Conservation (phyloP, 1,284 basidiomycete genomes). For the Veloboletus limbatus region DNA sequence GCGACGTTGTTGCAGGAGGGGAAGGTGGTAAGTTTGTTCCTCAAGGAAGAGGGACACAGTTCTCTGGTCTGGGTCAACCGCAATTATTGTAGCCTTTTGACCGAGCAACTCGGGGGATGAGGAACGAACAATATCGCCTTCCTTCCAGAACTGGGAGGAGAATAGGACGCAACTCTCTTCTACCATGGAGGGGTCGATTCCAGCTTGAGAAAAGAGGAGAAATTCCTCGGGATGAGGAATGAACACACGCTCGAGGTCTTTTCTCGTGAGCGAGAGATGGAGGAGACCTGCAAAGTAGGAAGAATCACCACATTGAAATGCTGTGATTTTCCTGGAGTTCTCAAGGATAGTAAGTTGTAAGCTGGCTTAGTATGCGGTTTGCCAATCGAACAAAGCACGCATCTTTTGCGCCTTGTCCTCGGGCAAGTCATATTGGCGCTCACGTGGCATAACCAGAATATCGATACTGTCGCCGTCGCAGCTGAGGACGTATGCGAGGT, state of each 20-base stretch:
- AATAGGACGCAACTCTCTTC: not conserved
- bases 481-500: not conserved
- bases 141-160: not conserved
- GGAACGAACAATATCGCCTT: not conserved
- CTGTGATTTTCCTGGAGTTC: not conserved
- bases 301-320: not conserved
- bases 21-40: not conserved
- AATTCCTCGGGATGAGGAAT: not conserved
- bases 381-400: not conserved
- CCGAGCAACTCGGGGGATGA: not conserved
- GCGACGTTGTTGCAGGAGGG: too few relatives aligned
- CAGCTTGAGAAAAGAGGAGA: not conserved
- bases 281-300: not conserved
- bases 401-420: not conserved
- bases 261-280: not conserved
- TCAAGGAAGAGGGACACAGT: not conserved
- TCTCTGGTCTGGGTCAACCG: not conserved
- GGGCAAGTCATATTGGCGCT: not conserved
- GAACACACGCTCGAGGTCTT: not conserved
- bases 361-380: not conserved
- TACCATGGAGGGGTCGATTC: not conserved
- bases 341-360: not conserved
- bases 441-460: not conserved
- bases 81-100: not conserved
- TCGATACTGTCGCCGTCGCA: not conserved